phyloP scores from a whole-genome alignment of 2,329 filamentous ascomycete genomes.

The Pyrenophora seminiperda region DNA sequence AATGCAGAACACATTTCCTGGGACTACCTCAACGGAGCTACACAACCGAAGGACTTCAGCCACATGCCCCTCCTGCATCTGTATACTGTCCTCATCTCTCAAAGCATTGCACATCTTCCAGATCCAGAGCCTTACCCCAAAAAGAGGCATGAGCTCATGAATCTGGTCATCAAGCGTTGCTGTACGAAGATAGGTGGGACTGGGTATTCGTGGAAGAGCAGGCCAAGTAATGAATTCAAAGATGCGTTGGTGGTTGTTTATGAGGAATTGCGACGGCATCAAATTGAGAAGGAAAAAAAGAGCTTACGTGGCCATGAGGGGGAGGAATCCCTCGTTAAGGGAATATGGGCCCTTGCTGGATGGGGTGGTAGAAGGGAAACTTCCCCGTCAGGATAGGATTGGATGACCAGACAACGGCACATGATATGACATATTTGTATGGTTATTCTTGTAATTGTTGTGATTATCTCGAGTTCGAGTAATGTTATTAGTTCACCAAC shows the following conservation, averaged over 20 bases:
- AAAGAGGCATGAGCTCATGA: slow-evolving; percentile 30
- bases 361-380: slow-evolving; percentile 17
- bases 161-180: slow-evolving; percentile 35
- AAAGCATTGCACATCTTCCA: slow-evolving; percentile 30
- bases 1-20: slow-evolving; percentile 26
- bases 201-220: slow-evolving; percentile 18
- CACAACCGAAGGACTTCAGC: slow-evolving; percentile 13
- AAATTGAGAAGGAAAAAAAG: slow-evolving; percentile 28
- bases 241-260: slow-evolving; percentile 31
- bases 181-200: slow-evolving; percentile 29
- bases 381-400: background rate
- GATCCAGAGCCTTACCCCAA: slow-evolving; percentile 14
- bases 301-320: slow-evolving; percentile 35
- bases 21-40: slow-evolving; percentile 30
- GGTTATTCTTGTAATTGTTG: no score
- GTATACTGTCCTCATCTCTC: slow-evolving; percentile 41
- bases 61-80: slow-evolving; percentile 37
- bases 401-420: no score
- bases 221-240: slow-evolving; percentile 32
- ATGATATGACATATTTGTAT: no score
- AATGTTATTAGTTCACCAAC: no score
- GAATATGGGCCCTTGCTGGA: slow-evolving; percentile 54
- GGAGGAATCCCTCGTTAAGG: slow-evolving; percentile 46
- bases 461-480: no score
- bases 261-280: slow-evolving; percentile 33